Evolutionary conservation across 192 early-diverging fungal genomes (phyloP).

Genomic region (Dissophora ornata): DNA sequence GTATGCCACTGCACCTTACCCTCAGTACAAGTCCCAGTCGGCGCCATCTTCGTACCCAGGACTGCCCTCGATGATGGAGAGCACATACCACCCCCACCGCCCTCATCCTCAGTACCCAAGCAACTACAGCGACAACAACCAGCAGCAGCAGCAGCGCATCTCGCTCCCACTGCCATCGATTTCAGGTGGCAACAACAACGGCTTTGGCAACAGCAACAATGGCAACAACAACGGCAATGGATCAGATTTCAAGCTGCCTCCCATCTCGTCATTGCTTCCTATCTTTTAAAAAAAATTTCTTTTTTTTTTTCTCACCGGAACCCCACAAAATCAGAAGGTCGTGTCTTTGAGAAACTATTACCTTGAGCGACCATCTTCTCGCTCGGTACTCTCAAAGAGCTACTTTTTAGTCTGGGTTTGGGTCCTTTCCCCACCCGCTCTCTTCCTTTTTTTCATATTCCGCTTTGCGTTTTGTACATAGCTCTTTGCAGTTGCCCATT

Average conservation of each 20-base stretch:
- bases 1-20: slow-evolving; percentile 37
- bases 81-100: slow-evolving; percentile 37
- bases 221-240: slow-evolving; percentile 19
- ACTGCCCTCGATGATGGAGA: slow-evolving; percentile 53
- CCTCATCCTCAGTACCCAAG: slow-evolving; percentile 21
- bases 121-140: slow-evolving; percentile 16
- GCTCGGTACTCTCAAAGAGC: too few relatives aligned
- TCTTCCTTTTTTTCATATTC: too few relatives aligned
- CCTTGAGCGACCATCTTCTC: too few relatives aligned
- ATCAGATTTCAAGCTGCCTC: slow-evolving; percentile 52
- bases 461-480: too few relatives aligned
- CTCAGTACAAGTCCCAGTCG: slow-evolving; percentile 21
- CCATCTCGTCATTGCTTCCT: slow-evolving; percentile 44
- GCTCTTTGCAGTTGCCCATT: too few relatives aligned
- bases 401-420: too few relatives aligned
- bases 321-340: slow-evolving; percentile 21
- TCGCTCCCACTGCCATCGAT: slow-evolving; percentile 46
- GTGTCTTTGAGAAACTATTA: too few relatives aligned
- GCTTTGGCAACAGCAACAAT: slow-evolving; percentile 5
- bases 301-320: slow-evolving; percentile 28
- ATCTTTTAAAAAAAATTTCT: slow-evolving; percentile 13
- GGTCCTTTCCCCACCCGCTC: too few relatives aligned
- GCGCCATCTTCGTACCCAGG: slow-evolving; percentile 21
- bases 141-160: too few relatives aligned
- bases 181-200: slow-evolving; percentile 11